Conservation (phyloP, 768 basidiomycete genomes). For the Rhizopogon vesiculosus region DNA sequence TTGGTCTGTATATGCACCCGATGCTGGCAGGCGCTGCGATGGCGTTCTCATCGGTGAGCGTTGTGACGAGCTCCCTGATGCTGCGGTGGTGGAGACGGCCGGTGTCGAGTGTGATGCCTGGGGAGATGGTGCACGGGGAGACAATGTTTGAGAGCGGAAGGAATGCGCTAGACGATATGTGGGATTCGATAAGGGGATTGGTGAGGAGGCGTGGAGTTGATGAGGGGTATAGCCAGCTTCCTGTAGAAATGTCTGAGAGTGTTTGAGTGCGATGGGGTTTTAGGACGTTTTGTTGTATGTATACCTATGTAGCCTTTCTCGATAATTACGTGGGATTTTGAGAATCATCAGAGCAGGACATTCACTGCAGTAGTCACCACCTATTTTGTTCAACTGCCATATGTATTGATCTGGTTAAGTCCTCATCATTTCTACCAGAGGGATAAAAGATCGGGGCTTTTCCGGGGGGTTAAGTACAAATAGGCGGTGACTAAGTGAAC, state of each 20-base stretch:
- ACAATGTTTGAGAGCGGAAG: slow-evolving; percentile 37
- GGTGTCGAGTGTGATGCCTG: slow-evolving; percentile 64
- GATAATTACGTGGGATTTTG: background rate
- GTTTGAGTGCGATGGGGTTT: slow-evolving; percentile 16
- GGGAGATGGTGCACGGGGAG: slow-evolving; percentile 33
- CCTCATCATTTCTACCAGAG: too few relatives aligned
- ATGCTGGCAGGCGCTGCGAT: slow-evolving; percentile 99
- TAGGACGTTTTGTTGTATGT: background rate
- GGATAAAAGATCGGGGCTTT: too few relatives aligned
- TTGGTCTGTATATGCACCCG: slow-evolving; percentile 90
- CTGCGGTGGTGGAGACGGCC: slow-evolving; percentile 84
- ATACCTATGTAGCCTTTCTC: background rate
- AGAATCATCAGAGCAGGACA: too few relatives aligned
- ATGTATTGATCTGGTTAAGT: too few relatives aligned
- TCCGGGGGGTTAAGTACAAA: too few relatives aligned
- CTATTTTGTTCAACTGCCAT: too few relatives aligned
- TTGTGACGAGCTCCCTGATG: slow-evolving; percentile 85
- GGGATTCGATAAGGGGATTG: slow-evolving; percentile 38
- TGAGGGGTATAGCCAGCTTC: slow-evolving; percentile 64
- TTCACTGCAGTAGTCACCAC: too few relatives aligned
- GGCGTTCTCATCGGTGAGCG: slow-evolving; percentile 96
- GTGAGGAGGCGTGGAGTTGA: slow-evolving; percentile 35
- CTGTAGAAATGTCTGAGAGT: slow-evolving; percentile 55
- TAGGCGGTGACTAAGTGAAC: too few relatives aligned
- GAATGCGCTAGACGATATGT: slow-evolving; percentile 41